phyloP scores from a whole-genome alignment of 306 rosid species.

The Glycyrrhiza uralensis region DNA sequence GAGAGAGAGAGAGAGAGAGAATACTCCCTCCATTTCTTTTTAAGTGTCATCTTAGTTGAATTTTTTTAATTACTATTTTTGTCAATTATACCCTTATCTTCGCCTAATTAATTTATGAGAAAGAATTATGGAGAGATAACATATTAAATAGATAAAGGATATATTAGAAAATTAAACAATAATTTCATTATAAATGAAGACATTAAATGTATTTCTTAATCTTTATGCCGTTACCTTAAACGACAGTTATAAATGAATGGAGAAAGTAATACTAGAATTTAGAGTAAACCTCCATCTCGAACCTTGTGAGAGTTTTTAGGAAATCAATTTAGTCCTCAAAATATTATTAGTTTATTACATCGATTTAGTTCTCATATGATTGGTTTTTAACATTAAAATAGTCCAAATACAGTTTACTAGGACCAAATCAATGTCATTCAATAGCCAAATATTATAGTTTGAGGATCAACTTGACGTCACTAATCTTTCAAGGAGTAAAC shows the following conservation, averaged over 20 bases:
- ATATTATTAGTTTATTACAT: not conserved
- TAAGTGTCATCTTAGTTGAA: not conserved
- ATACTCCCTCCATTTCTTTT: not conserved
- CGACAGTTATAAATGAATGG: not conserved
- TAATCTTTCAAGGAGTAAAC: not conserved
- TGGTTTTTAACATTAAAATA: not conserved
- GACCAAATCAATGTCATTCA: not conserved
- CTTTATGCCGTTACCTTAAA: not conserved
- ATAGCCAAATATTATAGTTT: not conserved
- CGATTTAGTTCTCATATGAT: not conserved
- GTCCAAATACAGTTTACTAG: not conserved
- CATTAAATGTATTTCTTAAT: not conserved
- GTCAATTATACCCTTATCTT: not conserved
- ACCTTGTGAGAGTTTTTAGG: not conserved
- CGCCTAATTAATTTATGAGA: not conserved
- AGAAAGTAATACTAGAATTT: not conserved
- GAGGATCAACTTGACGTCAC: not conserved
- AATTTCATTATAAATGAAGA: not conserved
- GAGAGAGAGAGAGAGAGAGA: constrained; percentile 1
- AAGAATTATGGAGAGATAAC: not conserved
- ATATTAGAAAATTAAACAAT: not conserved
- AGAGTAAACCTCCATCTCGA: constrained; percentile 4
- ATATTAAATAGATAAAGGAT: not conserved
- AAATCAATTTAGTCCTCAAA: not conserved
- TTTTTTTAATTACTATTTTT: not conserved